A percentile compares a stretch with the other conserved stretches of the same genome.
phyloP scores from a whole-genome alignment of 139 green algal genomes.

The Chlorella sp. region DNA sequence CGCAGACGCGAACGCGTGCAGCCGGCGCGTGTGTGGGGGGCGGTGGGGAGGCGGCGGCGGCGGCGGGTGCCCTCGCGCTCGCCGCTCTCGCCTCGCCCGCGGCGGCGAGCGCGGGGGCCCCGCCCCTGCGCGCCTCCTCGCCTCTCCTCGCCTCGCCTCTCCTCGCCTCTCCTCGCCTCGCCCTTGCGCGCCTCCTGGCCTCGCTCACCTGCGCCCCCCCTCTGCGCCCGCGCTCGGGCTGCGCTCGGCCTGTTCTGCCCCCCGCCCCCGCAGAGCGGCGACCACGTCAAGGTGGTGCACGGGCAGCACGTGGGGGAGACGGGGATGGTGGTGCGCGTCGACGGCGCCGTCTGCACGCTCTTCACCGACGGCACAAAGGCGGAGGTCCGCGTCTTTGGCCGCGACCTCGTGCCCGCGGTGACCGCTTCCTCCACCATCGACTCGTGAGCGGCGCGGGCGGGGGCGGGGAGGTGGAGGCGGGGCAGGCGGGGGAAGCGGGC shows the following conservation, averaged over 20 bases:
- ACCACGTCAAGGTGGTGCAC: slow-evolving; percentile 86
- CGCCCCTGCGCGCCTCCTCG: too few species aligned
- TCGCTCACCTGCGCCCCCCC: too few species aligned
- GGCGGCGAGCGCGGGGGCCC: too few species aligned
- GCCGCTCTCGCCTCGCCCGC: too few species aligned
- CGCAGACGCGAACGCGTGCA: too few species aligned
- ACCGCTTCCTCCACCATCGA: slow-evolving; percentile 53
- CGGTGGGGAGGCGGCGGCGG: too few species aligned
- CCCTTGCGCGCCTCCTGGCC: too few species aligned
- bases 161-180: too few species aligned
- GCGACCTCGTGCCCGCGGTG: slow-evolving; percentile 78
- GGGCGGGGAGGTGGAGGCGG: not conserved
- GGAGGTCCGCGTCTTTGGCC: slow-evolving; percentile 85
- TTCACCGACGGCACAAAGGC: slow-evolving; percentile 74
- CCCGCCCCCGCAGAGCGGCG: slow-evolving; percentile 53
- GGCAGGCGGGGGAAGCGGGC: not conserved
- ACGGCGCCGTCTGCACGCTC: slow-evolving; percentile 64
- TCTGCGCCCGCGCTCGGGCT: too few species aligned
- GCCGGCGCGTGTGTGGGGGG: too few species aligned
- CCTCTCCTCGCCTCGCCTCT: too few species aligned
- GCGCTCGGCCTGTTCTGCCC: too few species aligned
- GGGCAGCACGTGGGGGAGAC: slow-evolving; percentile 81
- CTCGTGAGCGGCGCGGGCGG: slow-evolving; percentile 16
- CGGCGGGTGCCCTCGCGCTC: not conserved
- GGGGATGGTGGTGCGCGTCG: slow-evolving; percentile 85